These are phyloP conservation scores for Naganishia randhawae DNA, from an alignment of 768 basidiomycete species.

Conservation along the genomic window DNA sequence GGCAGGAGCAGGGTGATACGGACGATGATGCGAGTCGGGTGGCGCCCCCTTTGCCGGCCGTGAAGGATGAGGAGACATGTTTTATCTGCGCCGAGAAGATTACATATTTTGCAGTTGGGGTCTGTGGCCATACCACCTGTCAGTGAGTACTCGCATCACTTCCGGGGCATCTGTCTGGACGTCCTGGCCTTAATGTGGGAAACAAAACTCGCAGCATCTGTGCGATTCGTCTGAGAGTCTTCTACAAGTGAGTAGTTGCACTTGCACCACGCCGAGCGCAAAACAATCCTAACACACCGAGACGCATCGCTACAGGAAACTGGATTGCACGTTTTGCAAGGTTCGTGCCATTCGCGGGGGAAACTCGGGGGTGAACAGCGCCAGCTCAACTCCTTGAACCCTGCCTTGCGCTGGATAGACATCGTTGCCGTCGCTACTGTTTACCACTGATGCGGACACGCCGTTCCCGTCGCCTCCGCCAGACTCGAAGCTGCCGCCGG, in stretches of 20 bases:
- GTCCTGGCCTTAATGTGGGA: neutral
- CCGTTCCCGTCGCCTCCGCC: conserved; percentile 41
- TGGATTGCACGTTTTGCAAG: conserved; percentile 95
- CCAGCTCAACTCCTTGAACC: too few relatives aligned
- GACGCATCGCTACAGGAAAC: conserved; percentile 54
- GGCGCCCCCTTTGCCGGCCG: conserved; percentile 25
- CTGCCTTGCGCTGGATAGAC: too few relatives aligned
- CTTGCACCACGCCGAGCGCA: neutral
- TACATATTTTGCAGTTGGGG: conserved; percentile 80
- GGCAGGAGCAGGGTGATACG: neutral
- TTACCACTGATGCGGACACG: conserved; percentile 40
- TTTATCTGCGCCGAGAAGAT: conserved; percentile 94
- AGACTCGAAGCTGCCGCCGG: conserved; percentile 32
- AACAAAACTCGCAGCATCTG: conserved; percentile 58
- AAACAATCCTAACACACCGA: neutral
- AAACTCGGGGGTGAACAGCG: too few relatives aligned
- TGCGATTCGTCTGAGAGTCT: conserved; percentile 73
- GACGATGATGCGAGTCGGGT: conserved; percentile 21
- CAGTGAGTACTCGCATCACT: conserved; percentile 53
- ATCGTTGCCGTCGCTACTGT: conserved; percentile 39
- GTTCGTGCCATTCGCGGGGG: too few relatives aligned
- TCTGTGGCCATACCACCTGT: conserved; percentile 92
- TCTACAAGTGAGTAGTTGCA: conserved; percentile 64
- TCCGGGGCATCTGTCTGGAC: neutral
- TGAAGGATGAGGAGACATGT: conserved; percentile 54